A percentile compares a stretch with the other conserved stretches of the same genome.
These are phyloP conservation scores for Lodderomyces elongisporus DNA, from an alignment of 1,139 yeast species.

Conservation along the genomic window DNA sequence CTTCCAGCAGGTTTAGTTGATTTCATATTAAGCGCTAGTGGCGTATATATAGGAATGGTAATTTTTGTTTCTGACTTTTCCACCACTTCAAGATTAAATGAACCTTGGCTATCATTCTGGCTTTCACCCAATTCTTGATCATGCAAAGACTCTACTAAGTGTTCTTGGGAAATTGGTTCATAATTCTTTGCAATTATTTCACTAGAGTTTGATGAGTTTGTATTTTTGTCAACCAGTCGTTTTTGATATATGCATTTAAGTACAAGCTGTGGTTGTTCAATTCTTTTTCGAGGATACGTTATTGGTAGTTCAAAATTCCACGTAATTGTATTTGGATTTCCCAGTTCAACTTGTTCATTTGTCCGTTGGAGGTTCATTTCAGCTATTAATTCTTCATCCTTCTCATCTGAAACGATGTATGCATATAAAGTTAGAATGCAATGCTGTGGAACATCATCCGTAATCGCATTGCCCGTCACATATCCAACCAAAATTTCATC, in stretches of 20 bases:
- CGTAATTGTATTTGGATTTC: no score
- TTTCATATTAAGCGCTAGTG: conserved; percentile 48
- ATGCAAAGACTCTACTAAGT: background rate
- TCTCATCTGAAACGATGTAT: no score
- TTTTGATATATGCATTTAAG: no score
- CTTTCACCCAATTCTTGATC: background rate
- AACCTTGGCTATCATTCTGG: background rate
- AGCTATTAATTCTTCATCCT: no score
- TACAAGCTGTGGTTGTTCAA: background rate
- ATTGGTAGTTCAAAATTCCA: background rate
- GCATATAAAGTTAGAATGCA: no score
- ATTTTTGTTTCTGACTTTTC: conserved; percentile 5
- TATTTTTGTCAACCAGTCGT: no score
- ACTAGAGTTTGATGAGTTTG: no score
- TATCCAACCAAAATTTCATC: background rate
- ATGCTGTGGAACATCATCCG: no score
- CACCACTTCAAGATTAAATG: background rate
- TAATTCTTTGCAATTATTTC: no score
- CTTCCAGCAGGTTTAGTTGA: conserved; percentile 56
- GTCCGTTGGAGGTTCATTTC: no score
- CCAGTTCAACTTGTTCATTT: no score
- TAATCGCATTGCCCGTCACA: no score
- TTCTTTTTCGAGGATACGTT: background rate
- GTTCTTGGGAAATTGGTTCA: background rate
- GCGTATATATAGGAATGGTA: conserved; percentile 20